Evolutionary conservation across 768 basidiomycete genomes (phyloP), one percentile per base, ranked within the genome.

Genomic region (Tubosaeta sp.): DNA sequence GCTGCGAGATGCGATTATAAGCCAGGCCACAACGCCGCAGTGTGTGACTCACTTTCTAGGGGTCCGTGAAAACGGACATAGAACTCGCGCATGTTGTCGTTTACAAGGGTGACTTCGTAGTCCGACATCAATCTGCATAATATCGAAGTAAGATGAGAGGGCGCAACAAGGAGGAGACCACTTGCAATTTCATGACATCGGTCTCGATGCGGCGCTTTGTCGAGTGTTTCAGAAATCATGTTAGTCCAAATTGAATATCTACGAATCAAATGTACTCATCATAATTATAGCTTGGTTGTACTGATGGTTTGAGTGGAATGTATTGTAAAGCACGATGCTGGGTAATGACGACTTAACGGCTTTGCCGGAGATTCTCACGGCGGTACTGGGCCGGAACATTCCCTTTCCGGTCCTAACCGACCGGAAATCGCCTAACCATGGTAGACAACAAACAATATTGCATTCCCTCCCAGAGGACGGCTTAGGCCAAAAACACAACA

Each of bases 61-160:
- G 95, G 95, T 18, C 95, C 95, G 59, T 88, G 81, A 76, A 99
- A 99, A 54, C 87, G 86, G 59, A 99, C 94, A 62, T 91, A 93
- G 77, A 99, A 97, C 74, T 99, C 96, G 67, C 94, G 90, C 91
- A 98, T 96, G 75, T 80, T 97, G 70, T 96, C 95, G 66, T 98
- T 97, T 49, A 97, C 91, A 63, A 99, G 84, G 35, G 83, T 91
- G 53, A 99, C 96, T 69, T 99, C 91, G 71, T 93, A 96, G 74
- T 99, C 96, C 14, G 93, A 95, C 93, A 97, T 97, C 63, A 97
- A 72, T 74, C 95, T 97, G 69, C 3, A 55, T 30, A 31, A 42
- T 39, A 35, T n/a, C 40, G 32, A 16, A n/a, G 51, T 62, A 21
- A 64, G 55, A 46, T 19, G 40, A 22, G 38, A 22, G 42, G 6